Evolutionary conservation across 257 asterid species (phyloP), one percentile per base, ranked within the genome.

Genomic region (Rhazya stricta): DNA sequence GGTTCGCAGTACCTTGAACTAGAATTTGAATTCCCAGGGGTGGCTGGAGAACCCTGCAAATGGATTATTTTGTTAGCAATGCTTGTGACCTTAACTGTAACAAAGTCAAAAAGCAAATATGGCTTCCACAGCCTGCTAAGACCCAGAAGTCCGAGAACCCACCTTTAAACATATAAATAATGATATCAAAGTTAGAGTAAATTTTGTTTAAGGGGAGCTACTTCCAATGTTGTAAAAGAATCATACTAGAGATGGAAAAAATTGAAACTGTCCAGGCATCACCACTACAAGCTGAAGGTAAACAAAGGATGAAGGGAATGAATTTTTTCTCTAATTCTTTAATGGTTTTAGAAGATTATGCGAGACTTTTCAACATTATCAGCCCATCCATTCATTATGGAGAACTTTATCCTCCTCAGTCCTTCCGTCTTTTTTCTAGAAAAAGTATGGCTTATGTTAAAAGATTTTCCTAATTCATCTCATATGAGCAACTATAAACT

Each of bases 11-110:
- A 53, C 71, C 71, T 84, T 60, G 85, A 73, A 76, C 81, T 80
- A 27, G 86, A 84, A 76, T 81, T 83, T 58, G 89, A 86, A 79
- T 77, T 79, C 48, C 81, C 83, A 57, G 97, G 92, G 29, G 94
- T 86, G 74, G 88, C 90, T 73, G 96, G 89, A 73, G 94, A 81
- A 79, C 79, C 87, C 89, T 88, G 96, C 80, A 80, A 83, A 34
- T 48, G 66, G 79, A 80, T 43, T 50, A 67, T 72, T 30, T 57
- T 71, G 74, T 69, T 76, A 77, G 74, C 81, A 56, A 29, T 10
- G 76, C 62, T n/a, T 39, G 66, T 41, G 25, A 53, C 56, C 67
- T 46, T 46, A 21, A 3, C 68, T 62, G 62, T 63, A 57, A 46
- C 37, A 34, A 82, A 67, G 65, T 53, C 57, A 56, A 45, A 57